Base-by-base conservation (phyloP, 2,329 filamentous ascomycete genomes). In the Parasarocladium wereldwijsianum region DNA sequence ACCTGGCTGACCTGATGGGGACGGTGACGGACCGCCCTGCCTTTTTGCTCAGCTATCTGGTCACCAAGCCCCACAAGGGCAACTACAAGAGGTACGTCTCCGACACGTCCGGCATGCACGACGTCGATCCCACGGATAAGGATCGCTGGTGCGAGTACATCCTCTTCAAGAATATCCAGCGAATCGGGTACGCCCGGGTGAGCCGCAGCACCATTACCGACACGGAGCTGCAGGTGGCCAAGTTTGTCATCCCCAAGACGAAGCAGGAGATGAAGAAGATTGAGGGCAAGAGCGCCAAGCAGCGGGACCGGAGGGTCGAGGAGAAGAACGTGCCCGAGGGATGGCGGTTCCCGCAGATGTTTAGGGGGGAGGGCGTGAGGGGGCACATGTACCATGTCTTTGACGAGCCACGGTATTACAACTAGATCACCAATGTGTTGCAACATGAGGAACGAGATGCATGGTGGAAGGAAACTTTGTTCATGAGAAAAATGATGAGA, bases 91-190 rank as follows among this genome's bases (percentile, higher is more conserved):
- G 76, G 0, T 96, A 93, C 44, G 90, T 96, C 15, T 83, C 83
- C 33, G 68, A 84, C 31, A 61, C 62, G 34, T 93, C 81, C 34
- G 83, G 85, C 8, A 98, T 98, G 90, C 76, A 82, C 45, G 90
- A 98, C 46, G 90, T 98, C 29, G 90, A 98, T 46, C 70, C 76
- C 0, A 76, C 65, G 3, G 90, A 98, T 51, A 93, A 85, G 85
- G 90, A 98, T 52, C 66, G 90, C 32, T 98, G 90, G 90, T 98
- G 90, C 60, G 87, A 98, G 60, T 98, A 98, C 54, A 94, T 98
- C 40, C 60, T 98, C 16, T 98, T 84, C 65, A 94, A 94, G 63
- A 76, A 76, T 9, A 57, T 98, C 37, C 77, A 76, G 54, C 70
- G 87, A 37, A 77, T 80, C 0, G 87, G 84, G 2, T 98, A 98